phyloP scores from a whole-genome alignment of 768 basidiomycete species.

The Lentinula sp. region DNA sequence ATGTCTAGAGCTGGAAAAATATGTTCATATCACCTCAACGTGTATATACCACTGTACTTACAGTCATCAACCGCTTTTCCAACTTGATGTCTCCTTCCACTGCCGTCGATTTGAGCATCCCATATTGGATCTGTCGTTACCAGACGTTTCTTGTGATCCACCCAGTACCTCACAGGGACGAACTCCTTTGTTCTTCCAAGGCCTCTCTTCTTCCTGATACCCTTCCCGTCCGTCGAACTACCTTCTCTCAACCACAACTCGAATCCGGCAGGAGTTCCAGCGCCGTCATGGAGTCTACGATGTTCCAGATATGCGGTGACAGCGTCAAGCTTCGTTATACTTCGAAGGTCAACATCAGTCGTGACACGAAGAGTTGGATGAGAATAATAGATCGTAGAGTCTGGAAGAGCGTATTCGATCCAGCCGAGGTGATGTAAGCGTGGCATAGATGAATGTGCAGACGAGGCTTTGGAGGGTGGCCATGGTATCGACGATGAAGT shows the following conservation, averaged over 20 bases:
- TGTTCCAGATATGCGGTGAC: conserved; percentile 42
- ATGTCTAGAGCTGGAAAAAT: conserved; percentile 53
- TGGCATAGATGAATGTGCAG: conserved; percentile 17
- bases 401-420: conserved; percentile 73
- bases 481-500: conserved; percentile 3
- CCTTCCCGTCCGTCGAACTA: conserved; percentile 10
- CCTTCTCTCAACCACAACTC: conserved; percentile 60
- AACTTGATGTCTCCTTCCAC: conserved; percentile 16
- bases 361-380: conserved; percentile 55
- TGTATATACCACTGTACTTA: conserved; percentile 21
- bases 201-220: conserved; percentile 19
- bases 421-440: conserved; percentile 58
- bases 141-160: conserved; percentile 56
- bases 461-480: conserved; percentile 14
- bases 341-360: conserved; percentile 68
- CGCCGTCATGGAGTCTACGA: conserved; percentile 18
- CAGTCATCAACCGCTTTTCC: conserved; percentile 33
- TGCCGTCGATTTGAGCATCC: conserved; percentile 19
- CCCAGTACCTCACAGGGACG: conserved; percentile 45
- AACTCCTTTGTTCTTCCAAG: conserved; percentile 9
- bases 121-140: conserved; percentile 41
- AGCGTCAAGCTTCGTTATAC: conserved; percentile 39
- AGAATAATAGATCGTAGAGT: conserved; percentile 63
- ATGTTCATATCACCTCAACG: neutral
- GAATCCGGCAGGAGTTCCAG: conserved; percentile 19